Conservation (phyloP, 352 stramenopile genomes). For the Blastocystis sp. region DNA sequence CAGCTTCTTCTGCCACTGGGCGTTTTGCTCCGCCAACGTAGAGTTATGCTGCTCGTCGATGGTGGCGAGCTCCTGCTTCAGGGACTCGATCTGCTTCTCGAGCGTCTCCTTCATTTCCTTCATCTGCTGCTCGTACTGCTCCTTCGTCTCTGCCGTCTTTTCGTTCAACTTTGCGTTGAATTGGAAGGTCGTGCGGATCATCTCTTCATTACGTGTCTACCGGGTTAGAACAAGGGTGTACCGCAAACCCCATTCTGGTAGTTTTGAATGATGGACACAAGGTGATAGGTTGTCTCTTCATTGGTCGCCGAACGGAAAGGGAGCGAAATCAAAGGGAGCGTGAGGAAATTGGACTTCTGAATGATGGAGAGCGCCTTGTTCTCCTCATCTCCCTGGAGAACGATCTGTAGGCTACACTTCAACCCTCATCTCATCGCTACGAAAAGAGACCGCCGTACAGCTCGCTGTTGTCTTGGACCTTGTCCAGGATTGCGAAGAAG, state of each 20-base stretch:
- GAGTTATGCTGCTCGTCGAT: not conserved
- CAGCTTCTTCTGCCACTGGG: not conserved
- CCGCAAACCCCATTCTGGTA: not conserved
- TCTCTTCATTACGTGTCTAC: too few relatives aligned
- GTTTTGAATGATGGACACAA: not conserved
- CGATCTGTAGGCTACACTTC: not conserved
- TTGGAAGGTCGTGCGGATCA: too few relatives aligned
- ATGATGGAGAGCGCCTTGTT: not conserved
- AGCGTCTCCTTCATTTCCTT: not conserved
- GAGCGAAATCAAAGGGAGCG: not conserved
- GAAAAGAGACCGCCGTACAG: not conserved
- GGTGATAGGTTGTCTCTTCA: not conserved
- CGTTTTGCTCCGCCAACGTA: not conserved
- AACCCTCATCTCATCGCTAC: not conserved
- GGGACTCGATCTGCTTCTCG: not conserved
- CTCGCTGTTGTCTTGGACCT: not conserved
- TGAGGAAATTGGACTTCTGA: conserved; percentile 10
- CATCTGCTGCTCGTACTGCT: not conserved
- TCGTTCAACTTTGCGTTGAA: not conserved
- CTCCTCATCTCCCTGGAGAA: not conserved
- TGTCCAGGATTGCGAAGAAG: conserved; percentile 21
- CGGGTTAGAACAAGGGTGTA: too few relatives aligned
- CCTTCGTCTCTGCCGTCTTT: not conserved
- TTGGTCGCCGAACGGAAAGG: conserved; percentile 7
- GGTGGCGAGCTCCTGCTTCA: not conserved